Evolutionary conservation across 352 stramenopile species (phyloP), one percentile per base, ranked within the genome.

Genomic region (Phytophthora tubulina): DNA sequence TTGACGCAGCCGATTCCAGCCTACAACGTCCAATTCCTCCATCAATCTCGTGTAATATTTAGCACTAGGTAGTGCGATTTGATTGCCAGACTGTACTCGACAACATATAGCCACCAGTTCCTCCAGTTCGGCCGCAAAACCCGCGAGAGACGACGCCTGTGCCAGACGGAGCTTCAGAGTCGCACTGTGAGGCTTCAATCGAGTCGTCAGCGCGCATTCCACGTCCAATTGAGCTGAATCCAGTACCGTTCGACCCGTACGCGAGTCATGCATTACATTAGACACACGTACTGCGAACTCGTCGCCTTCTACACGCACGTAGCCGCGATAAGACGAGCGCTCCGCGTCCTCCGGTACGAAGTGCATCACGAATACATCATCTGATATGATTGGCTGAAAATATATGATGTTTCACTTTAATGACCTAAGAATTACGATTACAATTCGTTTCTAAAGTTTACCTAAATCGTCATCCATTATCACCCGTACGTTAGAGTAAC

Each of bases 11-110:
- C 71, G 72, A 55, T 78, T 67, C 88, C 88, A 95, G n/a, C 86
- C 84, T 36, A 95, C 67, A 2, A 57, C 57, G 38, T 90, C 80
- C 44, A 95, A 35, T 69, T 95, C 85, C 3, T 59, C 78, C 75
- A 93, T 79, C 15, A 95, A 66, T 42, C 52, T 78, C 21, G 66
- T 76, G 72, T 95, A 95, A 70, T 90, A 92, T 11, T 55, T 51
- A n/a, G 82, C 73, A 14, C 70, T 72, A 6, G 83, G 85, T 14
- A 93, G 73, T 39, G 71, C 15, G 3, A 31, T 41, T 31, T 63
- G 53, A 42, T 46, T 41, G 6, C 46, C 5, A 0, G 32, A 38
- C n/a, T 70, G 49, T 8, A 50, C 3, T 4, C 75, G 64, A 15
- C 68, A 70, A 17, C 70, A 88, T 44, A 94, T 76, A 8, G 78